phyloP scores from a whole-genome alignment of 371 early-diverging fungal species.

The Circinella minor region DNA sequence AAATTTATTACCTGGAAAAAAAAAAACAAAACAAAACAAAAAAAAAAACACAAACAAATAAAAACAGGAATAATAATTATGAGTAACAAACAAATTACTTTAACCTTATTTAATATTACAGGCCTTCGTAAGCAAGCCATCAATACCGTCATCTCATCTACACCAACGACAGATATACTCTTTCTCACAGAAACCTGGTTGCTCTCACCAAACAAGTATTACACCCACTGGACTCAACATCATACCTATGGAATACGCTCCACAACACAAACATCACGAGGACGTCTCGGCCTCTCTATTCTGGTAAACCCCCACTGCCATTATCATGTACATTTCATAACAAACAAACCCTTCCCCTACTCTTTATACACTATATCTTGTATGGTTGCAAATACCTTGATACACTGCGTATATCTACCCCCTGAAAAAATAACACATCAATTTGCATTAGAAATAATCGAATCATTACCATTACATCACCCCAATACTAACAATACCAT shows the following conservation, averaged over 20 bases:
- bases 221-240: slow-evolving; percentile 17
- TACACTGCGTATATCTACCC: slow-evolving; percentile 24
- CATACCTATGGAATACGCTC: slow-evolving; percentile 14
- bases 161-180: not conserved
- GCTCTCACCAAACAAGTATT: slow-evolving; percentile 2
- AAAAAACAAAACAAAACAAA: not conserved
- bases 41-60: not conserved
- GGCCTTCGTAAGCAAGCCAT: slow-evolving; percentile 17
- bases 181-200: slow-evolving; percentile 29
- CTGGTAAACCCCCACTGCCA: slow-evolving; percentile 12
- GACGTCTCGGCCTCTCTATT: slow-evolving; percentile 7
- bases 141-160: not conserved
- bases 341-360: slow-evolving; percentile 1
- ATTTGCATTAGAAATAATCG: slow-evolving; percentile 4
- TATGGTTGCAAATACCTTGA: not conserved
- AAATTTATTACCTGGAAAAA: too few species aligned
- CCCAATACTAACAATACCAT: slow-evolving; percentile 7
- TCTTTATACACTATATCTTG: slow-evolving; percentile 1
- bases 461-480: slow-evolving; percentile 11
- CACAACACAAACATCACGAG: not conserved
- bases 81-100: not conserved
- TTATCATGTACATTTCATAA: not conserved
- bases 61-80: not conserved
- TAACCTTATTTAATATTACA: slow-evolving; percentile 11
- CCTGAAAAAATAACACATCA: slow-evolving; percentile 1